Base-by-base conservation (phyloP, 1,139 yeast species). In the Saccharomyces pastorianus region DNA sequence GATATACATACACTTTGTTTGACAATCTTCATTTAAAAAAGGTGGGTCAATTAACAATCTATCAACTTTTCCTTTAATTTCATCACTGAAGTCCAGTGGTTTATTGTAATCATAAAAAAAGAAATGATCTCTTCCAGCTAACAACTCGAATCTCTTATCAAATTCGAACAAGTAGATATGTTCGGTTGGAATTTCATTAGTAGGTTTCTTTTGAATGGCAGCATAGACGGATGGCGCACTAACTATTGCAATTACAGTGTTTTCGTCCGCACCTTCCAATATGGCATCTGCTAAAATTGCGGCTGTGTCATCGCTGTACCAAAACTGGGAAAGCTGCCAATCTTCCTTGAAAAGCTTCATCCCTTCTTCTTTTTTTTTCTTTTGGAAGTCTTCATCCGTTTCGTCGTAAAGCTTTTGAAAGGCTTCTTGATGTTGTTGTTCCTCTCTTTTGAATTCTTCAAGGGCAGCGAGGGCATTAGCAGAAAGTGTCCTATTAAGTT, bases 221-320 rank as follows among this genome's bases (percentile, higher is more conserved):
- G 96, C 96, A 71, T 84, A 90, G 1, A 88, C 96, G 0, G 96
- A 86, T 6, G 97, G 96, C 0, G 96, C 96, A 72, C 93, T 84
- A 1, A 88, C 88, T 55, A 90, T 79, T 47, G 84, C 88, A 50
- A 88, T 76, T 1, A 82, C 82, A 0, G 95, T 85, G 48, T 80
- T 76, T 56, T 77, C 78, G 60, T 82, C 85, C 1, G 95, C 95
- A 6, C 89, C 95, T 47, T 83, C 87, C 23, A 88, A 69, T 44
- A 89, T 73, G 17, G 88, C 95, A 56, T 77, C 79, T 0, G 88
- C 95, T 26, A 88, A 70, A 0, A 71, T 67, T 49, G 76, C 77
- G 0, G 96, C 90, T 0, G 96, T 90, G 4, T 74, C 73, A 58
- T 88, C 91, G 51, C 77, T 71, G 65, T 87, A 87, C 96, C 96